Evolutionary conservation across 768 basidiomycete genomes (phyloP), one percentile per base, ranked within the genome.

Genomic region (Lentinula aciculospora): DNA sequence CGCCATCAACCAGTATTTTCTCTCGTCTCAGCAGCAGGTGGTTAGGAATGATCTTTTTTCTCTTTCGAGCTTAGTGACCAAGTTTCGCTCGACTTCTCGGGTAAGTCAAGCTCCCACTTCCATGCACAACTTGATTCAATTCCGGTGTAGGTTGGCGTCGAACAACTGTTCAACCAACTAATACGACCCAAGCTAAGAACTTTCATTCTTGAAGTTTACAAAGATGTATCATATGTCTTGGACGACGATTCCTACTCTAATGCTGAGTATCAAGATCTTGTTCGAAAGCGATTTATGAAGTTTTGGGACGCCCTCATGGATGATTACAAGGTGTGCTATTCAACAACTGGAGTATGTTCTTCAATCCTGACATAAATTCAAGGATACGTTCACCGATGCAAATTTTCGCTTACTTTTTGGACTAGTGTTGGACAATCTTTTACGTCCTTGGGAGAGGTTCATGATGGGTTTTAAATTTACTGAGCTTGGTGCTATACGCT

Each of bases 381-480:
- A 97, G 94, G 92, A 92, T 46, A 76, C 83, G 0, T 88, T 97
- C 67, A 96, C 94, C 0, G 92, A 96, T 58, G 78, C 72, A 47
- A 98, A 98, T 69, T 97, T 89, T 67, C 86, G 89, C 9, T 68
- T 86, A 23, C 86, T 98, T 72, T 96, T 95, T 66, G 83, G 84
- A 8, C 80, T 96, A 36, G 86, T 86, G 0, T 79, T 98, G 15
- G 94, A 96, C 66, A 83, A 91, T 6, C 75, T 98, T 19, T 83
- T 97, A n/a, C 80, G 92, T 47, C 95, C 94, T 44, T 98, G 94
- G 94, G 97, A 99, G 73, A 96, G 92, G 69, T 82, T 86, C 63
- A 76, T 94, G 21, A 77, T 86, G 63, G 79, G 83, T 0, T 78
- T 96, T 65, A 88, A 82, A 71, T 98, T 90, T 68, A 91, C 91